Evolutionary conservation across 164 flowering plant species (phyloP), one percentile per base, ranked within the genome.

Genomic region (Stephania japonica): DNA sequence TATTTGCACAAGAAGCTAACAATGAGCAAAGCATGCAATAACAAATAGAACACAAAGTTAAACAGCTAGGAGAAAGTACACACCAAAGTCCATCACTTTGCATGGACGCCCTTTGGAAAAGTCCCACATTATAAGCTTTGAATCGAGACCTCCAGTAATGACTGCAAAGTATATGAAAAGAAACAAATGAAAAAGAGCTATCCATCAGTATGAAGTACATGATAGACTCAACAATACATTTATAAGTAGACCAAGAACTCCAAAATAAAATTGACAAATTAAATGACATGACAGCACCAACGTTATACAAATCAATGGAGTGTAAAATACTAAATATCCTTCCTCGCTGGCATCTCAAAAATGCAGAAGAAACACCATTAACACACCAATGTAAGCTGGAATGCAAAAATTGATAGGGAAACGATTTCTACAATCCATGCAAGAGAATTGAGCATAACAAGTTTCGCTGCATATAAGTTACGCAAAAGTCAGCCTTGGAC

Each of bases 71-170:
- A 23, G 32, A 42, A 42, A 71, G 70, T 41, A 49, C 72, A 64
- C 83, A 92, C 99, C 93, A 82, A 90, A 94, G 77, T 94, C 94
- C 56, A 88, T 65, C 72, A 81, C 79, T 82, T 87, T 86, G 83
- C 53, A 70, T 14, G 88, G 88, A 4, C 91, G 89, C 50, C 94
- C 97, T 81, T 87, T 90, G 72, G 98, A 92, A 82, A 90, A 89
- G 81, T 93, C 96, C 98, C 98, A 95, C 85, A 88, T 76, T 68
- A 93, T 81, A 76, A 95, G 90, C 82, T 90, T 91, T 69, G 97
- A 87, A 81, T 95, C 99, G 73, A 93, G 89, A 74, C 97, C 97
- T 67, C 97, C 99, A 74, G 97, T 88, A 69, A 93, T 86, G 72
- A 86, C 98, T 93, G 89, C 76, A 74, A 71, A 43, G 47, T 42